A percentile compares a stretch with the other conserved stretches of the same genome.
phyloP scores from a whole-genome alignment of 2,329 filamentous ascomycete species.

The Aspergillus niger region DNA sequence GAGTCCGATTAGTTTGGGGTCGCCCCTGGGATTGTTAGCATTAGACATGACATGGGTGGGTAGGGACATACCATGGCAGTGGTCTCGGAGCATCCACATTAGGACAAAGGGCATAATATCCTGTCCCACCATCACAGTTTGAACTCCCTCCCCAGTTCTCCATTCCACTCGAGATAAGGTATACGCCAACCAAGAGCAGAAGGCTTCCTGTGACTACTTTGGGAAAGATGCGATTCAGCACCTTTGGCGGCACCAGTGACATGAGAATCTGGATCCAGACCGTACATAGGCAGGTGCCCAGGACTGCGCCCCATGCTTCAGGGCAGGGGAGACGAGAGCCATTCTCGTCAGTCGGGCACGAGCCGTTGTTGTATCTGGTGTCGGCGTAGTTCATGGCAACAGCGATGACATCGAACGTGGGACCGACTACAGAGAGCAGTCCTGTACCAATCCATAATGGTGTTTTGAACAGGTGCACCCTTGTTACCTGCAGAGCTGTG shows the following conservation, averaged over 20 bases:
- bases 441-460: constrained; percentile 79
- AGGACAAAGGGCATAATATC: constrained; percentile 68
- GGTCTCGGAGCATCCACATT: constrained; percentile 68
- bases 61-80: constrained; percentile 61
- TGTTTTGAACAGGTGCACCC: constrained; percentile 71
- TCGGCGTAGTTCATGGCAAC: constrained; percentile 72
- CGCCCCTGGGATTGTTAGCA: constrained; percentile 48
- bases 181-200: constrained; percentile 71
- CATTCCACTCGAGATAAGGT: constrained; percentile 71
- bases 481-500: constrained; percentile 74
- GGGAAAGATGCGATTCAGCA: constrained; percentile 73
- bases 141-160: constrained; percentile 70
- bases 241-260: constrained; percentile 70
- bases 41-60: neutral
- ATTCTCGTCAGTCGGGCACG: constrained; percentile 60
- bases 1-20: constrained; percentile 74
- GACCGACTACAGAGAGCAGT: constrained; percentile 75
- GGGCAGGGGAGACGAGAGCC: constrained; percentile 73
- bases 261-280: constrained; percentile 71
- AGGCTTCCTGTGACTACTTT: constrained; percentile 76
- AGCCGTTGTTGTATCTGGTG: constrained; percentile 73
- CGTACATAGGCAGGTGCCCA: constrained; percentile 69
- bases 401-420: constrained; percentile 75
- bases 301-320: constrained; percentile 71
- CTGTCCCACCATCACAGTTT: constrained; percentile 55